Conservation (phyloP, 805 yeast genomes). For the Nakazawaea anatomiae region DNA sequence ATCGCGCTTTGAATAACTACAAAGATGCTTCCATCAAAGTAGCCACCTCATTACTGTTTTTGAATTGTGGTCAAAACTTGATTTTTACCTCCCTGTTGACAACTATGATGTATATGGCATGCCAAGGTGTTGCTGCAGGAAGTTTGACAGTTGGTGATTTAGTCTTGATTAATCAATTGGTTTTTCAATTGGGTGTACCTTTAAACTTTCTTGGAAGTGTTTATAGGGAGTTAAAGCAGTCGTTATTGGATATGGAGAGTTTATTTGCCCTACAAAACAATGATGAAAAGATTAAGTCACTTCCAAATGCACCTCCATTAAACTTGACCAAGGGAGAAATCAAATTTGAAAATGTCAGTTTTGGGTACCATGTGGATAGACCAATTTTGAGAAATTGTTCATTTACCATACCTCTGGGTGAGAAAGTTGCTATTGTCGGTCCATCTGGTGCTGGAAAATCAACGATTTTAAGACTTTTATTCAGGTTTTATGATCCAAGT, state of each 20-base stretch:
- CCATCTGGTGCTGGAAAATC: constrained; percentile 97
- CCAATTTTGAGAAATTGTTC: constrained; percentile 77
- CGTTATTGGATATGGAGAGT: constrained; percentile 93
- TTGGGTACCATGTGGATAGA: constrained; percentile 86
- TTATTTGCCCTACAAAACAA: constrained; percentile 79
- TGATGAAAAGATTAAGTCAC: constrained; percentile 58
- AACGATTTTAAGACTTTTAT: constrained; percentile 75
- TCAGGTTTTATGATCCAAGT: constrained; percentile 83
- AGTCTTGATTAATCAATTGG: constrained; percentile 90
- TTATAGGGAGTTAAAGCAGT: constrained; percentile 89
- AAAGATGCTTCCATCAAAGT: constrained; percentile 72
- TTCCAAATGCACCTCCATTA: constrained; percentile 58
- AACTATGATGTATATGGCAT: constrained; percentile 97
- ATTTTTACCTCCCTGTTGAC: constrained; percentile 88
- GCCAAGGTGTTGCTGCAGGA: constrained; percentile 85
- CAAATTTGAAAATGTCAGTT: constrained; percentile 82
- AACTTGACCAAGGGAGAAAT: constrained; percentile 62
- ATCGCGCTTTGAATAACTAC: constrained; percentile 64
- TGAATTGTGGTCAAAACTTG: constrained; percentile 74
- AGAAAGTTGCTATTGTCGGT: constrained; percentile 91
- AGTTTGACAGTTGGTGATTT: constrained; percentile 87
- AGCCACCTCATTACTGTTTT: constrained; percentile 76
- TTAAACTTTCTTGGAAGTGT: constrained; percentile 93
- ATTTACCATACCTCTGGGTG: constrained; percentile 85
- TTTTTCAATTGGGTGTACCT: constrained; percentile 93